phyloP scores from a whole-genome alignment of 164 flowering plant species.

The Buxus sempervirens region DNA sequence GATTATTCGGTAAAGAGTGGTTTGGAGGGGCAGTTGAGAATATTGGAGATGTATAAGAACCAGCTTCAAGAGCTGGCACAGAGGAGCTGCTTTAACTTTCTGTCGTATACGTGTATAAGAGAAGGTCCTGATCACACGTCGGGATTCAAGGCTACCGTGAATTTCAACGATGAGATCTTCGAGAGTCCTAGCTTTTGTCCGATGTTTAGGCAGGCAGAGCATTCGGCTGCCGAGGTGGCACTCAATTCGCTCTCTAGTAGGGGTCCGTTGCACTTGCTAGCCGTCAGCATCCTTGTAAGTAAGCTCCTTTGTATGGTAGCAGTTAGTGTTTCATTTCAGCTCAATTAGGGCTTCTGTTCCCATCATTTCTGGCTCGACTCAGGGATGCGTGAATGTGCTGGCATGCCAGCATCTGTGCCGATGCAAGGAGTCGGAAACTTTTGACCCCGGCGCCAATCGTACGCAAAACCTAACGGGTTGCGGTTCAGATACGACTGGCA shows the following conservation, averaged over 20 bases:
- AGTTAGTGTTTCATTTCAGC: not conserved
- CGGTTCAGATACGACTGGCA: no score
- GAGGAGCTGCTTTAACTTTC: slow-evolving; percentile 96
- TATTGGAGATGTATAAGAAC: slow-evolving; percentile 58
- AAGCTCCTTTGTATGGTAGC: not conserved
- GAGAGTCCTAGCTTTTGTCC: slow-evolving; percentile 81
- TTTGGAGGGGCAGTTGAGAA: not conserved
- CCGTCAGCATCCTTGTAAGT: slow-evolving; percentile 82
- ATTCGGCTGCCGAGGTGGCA: slow-evolving; percentile 97
- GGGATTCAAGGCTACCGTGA: slow-evolving; percentile 87
- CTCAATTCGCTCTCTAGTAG: slow-evolving; percentile 74
- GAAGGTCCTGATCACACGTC: slow-evolving; percentile 99
- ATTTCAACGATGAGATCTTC: slow-evolving; percentile 87
- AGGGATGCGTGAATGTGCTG: no score
- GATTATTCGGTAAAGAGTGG: not conserved
- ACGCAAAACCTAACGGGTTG: no score
- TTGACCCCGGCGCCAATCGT: no score
- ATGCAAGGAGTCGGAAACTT: no score
- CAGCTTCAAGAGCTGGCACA: no score
- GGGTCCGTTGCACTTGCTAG: slow-evolving; percentile 85
- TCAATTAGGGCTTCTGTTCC: slow-evolving; percentile 9
- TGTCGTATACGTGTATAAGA: slow-evolving; percentile 79
- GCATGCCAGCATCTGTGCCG: no score
- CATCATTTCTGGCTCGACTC: no score
- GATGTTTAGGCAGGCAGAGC: slow-evolving; percentile 96